Evolutionary conservation across 148 eudicot species (phyloP).

Genomic region (Salicornia ramosissima): DNA sequence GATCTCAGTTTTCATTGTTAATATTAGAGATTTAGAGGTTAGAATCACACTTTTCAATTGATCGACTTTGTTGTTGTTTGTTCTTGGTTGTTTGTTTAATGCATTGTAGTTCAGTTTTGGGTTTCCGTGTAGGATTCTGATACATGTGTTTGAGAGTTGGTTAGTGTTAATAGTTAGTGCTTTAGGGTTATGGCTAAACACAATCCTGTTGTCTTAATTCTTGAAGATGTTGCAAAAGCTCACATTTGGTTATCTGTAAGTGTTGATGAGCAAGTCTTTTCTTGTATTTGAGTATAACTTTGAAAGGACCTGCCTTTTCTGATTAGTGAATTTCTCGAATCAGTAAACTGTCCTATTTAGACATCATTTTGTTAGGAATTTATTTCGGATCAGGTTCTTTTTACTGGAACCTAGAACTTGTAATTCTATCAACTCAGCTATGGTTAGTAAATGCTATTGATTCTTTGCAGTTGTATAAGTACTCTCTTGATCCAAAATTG

Average conservation of each 20-base stretch:
- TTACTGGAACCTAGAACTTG: neutral
- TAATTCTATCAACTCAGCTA: neutral
- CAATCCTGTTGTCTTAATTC: neutral
- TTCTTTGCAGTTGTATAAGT: constrained; percentile 4
- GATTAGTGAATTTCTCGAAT: neutral
- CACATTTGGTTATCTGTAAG: neutral
- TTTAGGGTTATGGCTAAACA: neutral
- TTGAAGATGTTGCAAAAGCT: neutral
- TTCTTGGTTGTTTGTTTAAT: neutral
- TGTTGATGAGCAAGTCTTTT: neutral
- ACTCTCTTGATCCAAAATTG: constrained; percentile 4
- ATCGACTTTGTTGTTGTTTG: neutral
- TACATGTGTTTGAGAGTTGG: neutral
- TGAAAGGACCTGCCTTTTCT: neutral
- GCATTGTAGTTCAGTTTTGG: neutral
- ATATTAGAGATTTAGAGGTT: too few species aligned
- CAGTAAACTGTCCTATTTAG: neutral
- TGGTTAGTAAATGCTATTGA: neutral
- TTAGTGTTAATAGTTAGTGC: neutral
- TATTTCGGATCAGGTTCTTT: neutral
- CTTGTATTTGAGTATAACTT: neutral
- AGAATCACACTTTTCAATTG: neutral
- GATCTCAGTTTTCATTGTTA: too few species aligned
- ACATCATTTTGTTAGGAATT: neutral
- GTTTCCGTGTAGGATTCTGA: neutral